A percentile compares a stretch with the other conserved stretches of the same genome.
phyloP scores from a whole-genome alignment of 2,329 filamentous ascomycete species.

The Exophiala spinifera region DNA sequence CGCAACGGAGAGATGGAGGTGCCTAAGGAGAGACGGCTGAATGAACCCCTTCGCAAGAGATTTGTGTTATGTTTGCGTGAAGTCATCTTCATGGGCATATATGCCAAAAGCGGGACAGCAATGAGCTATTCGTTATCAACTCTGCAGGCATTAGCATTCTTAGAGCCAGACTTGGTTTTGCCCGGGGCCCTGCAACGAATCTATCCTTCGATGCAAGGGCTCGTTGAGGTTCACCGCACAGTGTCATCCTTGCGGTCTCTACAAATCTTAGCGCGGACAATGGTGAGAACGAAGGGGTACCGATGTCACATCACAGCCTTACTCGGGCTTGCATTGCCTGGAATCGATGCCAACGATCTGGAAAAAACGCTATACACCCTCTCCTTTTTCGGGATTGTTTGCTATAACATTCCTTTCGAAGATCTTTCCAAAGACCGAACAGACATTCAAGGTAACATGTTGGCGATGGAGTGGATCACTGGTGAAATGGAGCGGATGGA shows the following conservation, averaged over 20 bases:
- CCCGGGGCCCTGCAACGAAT: constrained; percentile 93
- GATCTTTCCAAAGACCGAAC: constrained; percentile 69
- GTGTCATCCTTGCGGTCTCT: constrained; percentile 88
- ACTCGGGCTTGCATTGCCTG: constrained; percentile 86
- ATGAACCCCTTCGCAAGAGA: constrained; percentile 73
- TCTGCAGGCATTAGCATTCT: constrained; percentile 80
- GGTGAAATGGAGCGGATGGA: constrained; percentile 94
- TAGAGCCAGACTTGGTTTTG: constrained; percentile 87
- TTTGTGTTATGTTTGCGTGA: constrained; percentile 88
- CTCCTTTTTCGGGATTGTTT: constrained; percentile 91
- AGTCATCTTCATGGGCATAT: constrained; percentile 97
- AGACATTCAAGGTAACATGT: constrained; percentile 66
- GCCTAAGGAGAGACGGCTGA: constrained; percentile 74
- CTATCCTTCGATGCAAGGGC: constrained; percentile 91
- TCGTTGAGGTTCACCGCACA: constrained; percentile 95
- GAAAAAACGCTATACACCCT: constrained; percentile 94
- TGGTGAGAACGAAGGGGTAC: constrained; percentile 92
- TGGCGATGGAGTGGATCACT: constrained; percentile 91
- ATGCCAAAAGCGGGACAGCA: constrained; percentile 88
- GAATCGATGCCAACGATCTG: constrained; percentile 95
- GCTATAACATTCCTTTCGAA: constrained; percentile 91
- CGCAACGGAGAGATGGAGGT: constrained; percentile 87
- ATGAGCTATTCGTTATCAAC: constrained; percentile 90
- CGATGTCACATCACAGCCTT: constrained; percentile 92
- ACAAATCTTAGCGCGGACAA: constrained; percentile 86